These are phyloP conservation scores for Perilla frutescens DNA, from an alignment of 257 asterid genomes.

Conservation along the genomic window DNA sequence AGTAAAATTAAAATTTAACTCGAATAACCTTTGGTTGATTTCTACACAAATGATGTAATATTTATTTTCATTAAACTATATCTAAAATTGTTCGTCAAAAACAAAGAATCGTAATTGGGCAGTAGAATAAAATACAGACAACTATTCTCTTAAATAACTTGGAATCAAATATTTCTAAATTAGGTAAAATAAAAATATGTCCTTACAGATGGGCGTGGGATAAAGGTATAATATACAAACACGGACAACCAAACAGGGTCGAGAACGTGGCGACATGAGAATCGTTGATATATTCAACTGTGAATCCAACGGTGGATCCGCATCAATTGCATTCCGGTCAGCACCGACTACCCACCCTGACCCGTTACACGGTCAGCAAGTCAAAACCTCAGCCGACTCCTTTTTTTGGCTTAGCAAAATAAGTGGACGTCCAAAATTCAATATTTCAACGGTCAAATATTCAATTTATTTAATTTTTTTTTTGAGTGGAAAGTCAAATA, in stretches of 20 bases:
- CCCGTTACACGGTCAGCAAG: slow-evolving; percentile 34
- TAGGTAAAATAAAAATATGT: not conserved
- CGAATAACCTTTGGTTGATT: no score
- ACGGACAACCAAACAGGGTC: not conserved
- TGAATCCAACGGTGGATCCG: not conserved
- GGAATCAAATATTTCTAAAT: not conserved
- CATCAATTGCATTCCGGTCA: not conserved
- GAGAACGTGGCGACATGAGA: slow-evolving; percentile 15
- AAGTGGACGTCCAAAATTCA: slow-evolving; percentile 26
- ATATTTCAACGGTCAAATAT: slow-evolving; percentile 44
- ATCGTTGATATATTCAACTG: not conserved
- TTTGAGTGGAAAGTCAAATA: not conserved
- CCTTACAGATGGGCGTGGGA: not conserved
- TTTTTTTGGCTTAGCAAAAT: no score
- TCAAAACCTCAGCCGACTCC: slow-evolving; percentile 35
- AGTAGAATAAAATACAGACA: not conserved
- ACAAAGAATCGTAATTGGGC: not conserved
- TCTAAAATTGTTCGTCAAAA: no score
- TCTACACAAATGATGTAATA: no score
- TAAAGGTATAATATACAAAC: not conserved
- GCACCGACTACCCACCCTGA: slow-evolving; percentile 42
- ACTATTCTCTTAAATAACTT: not conserved
- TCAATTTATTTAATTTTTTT: slow-evolving; percentile 20
- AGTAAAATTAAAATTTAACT: no score
- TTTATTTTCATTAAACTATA: no score